Evolutionary conservation across 768 basidiomycete species (phyloP), one percentile per base, ranked within the genome.

Genomic region (Leccinum disarticulatum): DNA sequence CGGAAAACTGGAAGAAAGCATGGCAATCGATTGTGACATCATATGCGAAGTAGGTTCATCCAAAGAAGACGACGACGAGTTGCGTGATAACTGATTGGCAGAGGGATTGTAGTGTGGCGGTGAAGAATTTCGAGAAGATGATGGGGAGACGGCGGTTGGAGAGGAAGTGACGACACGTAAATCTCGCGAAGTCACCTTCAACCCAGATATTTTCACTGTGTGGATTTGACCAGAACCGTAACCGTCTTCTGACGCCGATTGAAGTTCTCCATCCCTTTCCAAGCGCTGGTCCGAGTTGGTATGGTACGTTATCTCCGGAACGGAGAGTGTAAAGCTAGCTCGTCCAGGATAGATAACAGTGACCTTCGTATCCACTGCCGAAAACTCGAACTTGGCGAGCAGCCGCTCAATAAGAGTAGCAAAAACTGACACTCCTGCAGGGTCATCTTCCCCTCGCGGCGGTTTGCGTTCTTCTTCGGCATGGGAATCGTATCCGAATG

Each of bases 351-450:
- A 82, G n/a, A 91, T 75, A 36, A 94, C 62, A 2, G 87, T 87
- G 58, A 94, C 76, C 66, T 77, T 83, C 38, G 85, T 83, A 68
- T 92, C 85, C 28, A 79, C 68, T 14, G 86, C 88, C 64, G 88
- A 86, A 67, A 92, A 89, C 61, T 90, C 85, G 68, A 95, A 90
- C 61, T 87, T 83, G 15, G 90, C 82, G 30, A 95, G 82, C 13
- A 95, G 77, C 30, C 86, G 80, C 68, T 94, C 92, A 51, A 94
- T 86, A 57, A 95, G 80, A 51, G 83, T 82, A 30, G 93, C 86
- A 70, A 95, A 88, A 52, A 95, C 76, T 15, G 91, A 91, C 27
- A 93, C 85, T 17, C 91, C 93, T 30, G 81, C 81, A 46, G 88
- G 87, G 62, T 91, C 87, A 28, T 74, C 67, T 52, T 88, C 87